Evolutionary conservation across 441 rosid species (phyloP).

Genomic region (Arabidopsis hybrid): DNA sequence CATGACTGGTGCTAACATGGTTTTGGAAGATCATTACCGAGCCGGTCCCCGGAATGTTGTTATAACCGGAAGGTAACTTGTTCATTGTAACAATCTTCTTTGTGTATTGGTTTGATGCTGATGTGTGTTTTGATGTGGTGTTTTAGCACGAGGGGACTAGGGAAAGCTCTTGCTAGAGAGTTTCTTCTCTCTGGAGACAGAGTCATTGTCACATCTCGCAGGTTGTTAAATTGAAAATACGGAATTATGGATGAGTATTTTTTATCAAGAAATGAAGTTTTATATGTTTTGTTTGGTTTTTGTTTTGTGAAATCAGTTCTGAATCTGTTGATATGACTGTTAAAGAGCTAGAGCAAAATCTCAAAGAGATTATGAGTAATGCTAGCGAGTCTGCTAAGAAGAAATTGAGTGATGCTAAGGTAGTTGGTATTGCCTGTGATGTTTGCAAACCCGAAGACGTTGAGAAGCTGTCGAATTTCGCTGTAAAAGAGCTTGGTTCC

Average conservation of each 20-base stretch:
- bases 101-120: slow-evolving; percentile 27
- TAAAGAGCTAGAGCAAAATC: slow-evolving; percentile 78
- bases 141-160: slow-evolving; percentile 84
- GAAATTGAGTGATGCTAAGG: slow-evolving; percentile 64
- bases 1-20: slow-evolving; percentile 91
- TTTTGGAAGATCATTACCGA: slow-evolving; percentile 87
- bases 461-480: slow-evolving; percentile 69
- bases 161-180: slow-evolving; percentile 95
- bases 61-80: slow-evolving; percentile 84
- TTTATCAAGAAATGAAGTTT: slow-evolving; percentile 4
- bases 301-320: slow-evolving; percentile 54
- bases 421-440: slow-evolving; percentile 85
- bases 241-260: neutral
- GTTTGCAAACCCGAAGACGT: slow-evolving; percentile 78
- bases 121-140: slow-evolving; percentile 38
- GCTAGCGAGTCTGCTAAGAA: slow-evolving; percentile 54
- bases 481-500: slow-evolving; percentile 77
- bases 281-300: slow-evolving; percentile 35
- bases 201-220: slow-evolving; percentile 88
- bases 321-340: slow-evolving; percentile 79
- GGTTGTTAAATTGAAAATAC: slow-evolving; percentile 45
- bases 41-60: slow-evolving; percentile 95
- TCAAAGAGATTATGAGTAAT: slow-evolving; percentile 62
- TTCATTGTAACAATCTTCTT: neutral
- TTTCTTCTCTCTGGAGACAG: slow-evolving; percentile 93